Evolutionary conservation across 441 rosid genomes (phyloP).

Genomic region (Syzygium syzygioides): DNA sequence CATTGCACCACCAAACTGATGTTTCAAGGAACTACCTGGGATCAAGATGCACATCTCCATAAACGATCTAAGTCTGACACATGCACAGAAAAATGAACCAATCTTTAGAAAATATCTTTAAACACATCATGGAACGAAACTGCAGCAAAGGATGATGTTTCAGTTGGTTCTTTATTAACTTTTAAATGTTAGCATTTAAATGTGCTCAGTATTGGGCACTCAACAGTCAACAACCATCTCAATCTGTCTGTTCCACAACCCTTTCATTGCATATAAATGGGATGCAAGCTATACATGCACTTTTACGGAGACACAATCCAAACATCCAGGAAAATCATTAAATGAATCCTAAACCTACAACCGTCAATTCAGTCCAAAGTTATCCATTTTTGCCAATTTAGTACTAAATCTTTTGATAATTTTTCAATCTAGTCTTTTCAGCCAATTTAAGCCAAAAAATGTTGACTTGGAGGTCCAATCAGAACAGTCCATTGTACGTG

Average conservation of each 20-base stretch:
- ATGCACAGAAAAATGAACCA: not conserved
- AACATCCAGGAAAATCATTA: not conserved
- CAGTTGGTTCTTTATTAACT: not conserved
- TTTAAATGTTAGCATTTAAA: not conserved
- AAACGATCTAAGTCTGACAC: constrained; percentile 75
- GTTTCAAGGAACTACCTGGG: constrained; percentile 68
- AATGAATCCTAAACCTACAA: not conserved
- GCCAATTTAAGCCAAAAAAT: not conserved
- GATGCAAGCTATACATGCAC: not conserved
- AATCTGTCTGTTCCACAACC: not conserved
- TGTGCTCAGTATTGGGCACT: not conserved
- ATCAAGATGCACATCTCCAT: constrained; percentile 92
- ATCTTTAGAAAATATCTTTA: not conserved
- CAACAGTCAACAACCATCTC: not conserved
- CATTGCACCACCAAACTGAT: constrained; percentile 22
- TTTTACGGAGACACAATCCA: not conserved
- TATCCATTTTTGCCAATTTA: not conserved
- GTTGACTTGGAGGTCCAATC: not conserved
- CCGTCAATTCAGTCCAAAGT: not conserved
- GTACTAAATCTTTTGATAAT: not conserved
- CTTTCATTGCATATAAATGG: not conserved
- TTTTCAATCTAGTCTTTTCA: not conserved
- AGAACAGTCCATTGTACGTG: not conserved
- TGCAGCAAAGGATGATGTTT: not conserved
- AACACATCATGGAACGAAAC: not conserved